Base-by-base conservation (phyloP, 768 basidiomycete genomes). In the Multifurca ochricompacta region DNA sequence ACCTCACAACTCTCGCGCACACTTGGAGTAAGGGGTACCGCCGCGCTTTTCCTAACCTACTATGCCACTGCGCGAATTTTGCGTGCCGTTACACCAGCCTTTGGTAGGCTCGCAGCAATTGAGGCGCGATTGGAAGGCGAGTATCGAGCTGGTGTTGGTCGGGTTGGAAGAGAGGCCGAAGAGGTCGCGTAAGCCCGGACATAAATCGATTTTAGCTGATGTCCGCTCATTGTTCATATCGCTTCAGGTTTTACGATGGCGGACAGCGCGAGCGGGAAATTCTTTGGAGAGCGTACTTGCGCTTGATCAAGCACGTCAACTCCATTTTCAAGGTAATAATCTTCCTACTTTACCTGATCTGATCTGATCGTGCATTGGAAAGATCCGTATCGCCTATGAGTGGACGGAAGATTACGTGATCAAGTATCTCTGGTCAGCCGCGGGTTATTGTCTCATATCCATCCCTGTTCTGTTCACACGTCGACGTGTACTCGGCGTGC, bases 371-470 rank as follows among this genome's bases (percentile, higher is more conserved):
- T 32, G 25, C 32, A 5, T 14, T 40, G 4, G 34, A 27, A 56
- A 90, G 87, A 89, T 91, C 48, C 84, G 91, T 14, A 90, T 94
- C 43, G 86, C 86, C 2, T 94, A 91, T 64, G 90, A 83, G 70
- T 96, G 89, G 93, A 96, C 90, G 0, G 94, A 96, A 65, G 94
- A 96, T 71, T 93, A 91, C 61, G 87, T 96, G 18, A 92, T 96
- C 75, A 96, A 96, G 68, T 97, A 96, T 67, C 71, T 90, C 8
- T 96, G 92, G 94, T 91, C 88, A 9, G 93, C 93, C 1, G 84
- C 83, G 4, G 95, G 95, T 0, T 98, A 97, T 67, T 78, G 77
- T 4, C 76, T 97, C 19, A 97, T 98, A 64, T 89, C 92, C 7
- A 84, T 97, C 1, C 95, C 94, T 0, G 77, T 95, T 18, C 72